Base-by-base conservation (phyloP, 495 filamentous ascomycete genomes). In the Symbiotaphrina buchneri region DNA sequence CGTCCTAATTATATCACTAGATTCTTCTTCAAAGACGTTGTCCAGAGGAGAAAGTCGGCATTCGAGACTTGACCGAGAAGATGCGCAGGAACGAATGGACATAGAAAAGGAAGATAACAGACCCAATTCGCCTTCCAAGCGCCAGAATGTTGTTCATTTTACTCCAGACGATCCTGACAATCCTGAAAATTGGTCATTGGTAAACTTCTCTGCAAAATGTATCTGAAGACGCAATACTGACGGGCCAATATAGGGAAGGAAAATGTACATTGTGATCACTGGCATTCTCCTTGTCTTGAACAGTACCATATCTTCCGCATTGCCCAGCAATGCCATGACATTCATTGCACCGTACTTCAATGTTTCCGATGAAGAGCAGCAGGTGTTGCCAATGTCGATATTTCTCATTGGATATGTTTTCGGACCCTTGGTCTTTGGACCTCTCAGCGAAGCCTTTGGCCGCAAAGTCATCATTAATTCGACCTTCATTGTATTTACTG, bases 341-440 rank as follows among this genome's bases (percentile, higher is more conserved):
- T 61, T 55, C 29, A 73, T 77, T 11, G 49, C 58, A 0, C 39
- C 48, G 5, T 56, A 71, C 33, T 81, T 70, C 51, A 34, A 58
- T 31, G 49, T 80, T 31, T 59, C 55, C 2, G 59, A 64, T 21
- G 43, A 70, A 26, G 49, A 52, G 26, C 53, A 62, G 11, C 53
- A 69, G 7, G 68, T 77, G n/a, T 55, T 87, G 5, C 78, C 78
- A 7, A 78, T 75, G 0, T 76, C 74, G 0, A 63, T 82, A 1
- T 87, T 69, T 35, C 54, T 83, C 0, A 55, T 82, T 16, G 79
- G 74, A 19, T 80, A 77, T 38, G 55, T 70, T 8, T 43, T 74
- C 10, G 74, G 72, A 0, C 71, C 74, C 1, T 31, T 78, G 7
- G 35, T 71, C 3, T 77, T 71, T 47, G 73, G 70, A 1, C 75